Conservation (phyloP, 140 eudicot genomes). For the Bidens hawaiensis region DNA sequence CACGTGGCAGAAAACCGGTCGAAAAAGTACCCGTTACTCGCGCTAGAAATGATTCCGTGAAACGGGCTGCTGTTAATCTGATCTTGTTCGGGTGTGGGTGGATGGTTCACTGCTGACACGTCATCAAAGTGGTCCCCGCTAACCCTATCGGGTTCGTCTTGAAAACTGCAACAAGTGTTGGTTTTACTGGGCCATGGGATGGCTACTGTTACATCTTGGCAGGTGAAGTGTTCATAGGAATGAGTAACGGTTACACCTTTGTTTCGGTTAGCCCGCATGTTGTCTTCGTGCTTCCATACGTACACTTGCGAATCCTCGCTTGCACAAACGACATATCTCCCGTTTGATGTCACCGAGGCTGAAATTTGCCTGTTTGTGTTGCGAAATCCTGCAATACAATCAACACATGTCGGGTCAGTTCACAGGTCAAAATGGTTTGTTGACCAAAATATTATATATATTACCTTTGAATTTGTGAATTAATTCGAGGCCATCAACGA, state of each 20-base stretch:
- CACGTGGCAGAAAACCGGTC: constrained; percentile 87
- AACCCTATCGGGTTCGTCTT: constrained; percentile 38
- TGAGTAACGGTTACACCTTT: constrained; percentile 68
- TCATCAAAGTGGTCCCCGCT: constrained; percentile 46
- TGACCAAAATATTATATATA: too few species aligned
- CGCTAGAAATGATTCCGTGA: constrained; percentile 62
- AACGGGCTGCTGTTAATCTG: constrained; percentile 44
- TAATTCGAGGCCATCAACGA: constrained; percentile 35
- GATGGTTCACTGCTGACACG: constrained; percentile 50
- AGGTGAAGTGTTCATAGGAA: constrained; percentile 80
- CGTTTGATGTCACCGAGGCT: constrained; percentile 81
- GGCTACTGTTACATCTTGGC: constrained; percentile 82
- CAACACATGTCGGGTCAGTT: not conserved
- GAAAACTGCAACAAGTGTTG: constrained; percentile 33
- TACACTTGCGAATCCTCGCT: constrained; percentile 94
- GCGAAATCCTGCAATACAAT: constrained; percentile 64
- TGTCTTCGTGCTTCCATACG: constrained; percentile 88
- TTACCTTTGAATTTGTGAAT: constrained; percentile 36
- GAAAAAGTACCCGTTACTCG: constrained; percentile 67
- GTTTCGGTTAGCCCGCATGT: constrained; percentile 61
- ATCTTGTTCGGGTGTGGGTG: constrained; percentile 76
- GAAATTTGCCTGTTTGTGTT: constrained; percentile 90
- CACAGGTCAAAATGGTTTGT: not conserved
- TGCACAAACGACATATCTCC: constrained; percentile 78
- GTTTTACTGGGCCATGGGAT: constrained; percentile 88